phyloP scores from a whole-genome alignment of 192 early-diverging fungal genomes.

The Paraglomus occultum region DNA sequence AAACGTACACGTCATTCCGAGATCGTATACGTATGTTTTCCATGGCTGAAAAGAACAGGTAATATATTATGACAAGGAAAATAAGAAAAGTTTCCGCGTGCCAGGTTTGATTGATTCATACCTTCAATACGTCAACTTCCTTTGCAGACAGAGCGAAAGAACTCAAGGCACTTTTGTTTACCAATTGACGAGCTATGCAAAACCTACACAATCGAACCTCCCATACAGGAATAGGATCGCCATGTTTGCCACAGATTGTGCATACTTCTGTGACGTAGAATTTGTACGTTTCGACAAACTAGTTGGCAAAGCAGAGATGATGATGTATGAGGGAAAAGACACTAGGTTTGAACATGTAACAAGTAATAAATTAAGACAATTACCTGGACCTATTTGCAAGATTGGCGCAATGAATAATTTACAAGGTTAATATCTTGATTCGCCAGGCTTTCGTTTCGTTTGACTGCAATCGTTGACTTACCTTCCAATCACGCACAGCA shows the following conservation, averaged over 20 bases:
- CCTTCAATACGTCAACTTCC: slow-evolving; percentile 27
- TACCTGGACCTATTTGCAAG: slow-evolving; percentile 15
- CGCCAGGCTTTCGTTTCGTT: background rate
- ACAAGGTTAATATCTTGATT: background rate
- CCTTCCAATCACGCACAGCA: slow-evolving; percentile 26
- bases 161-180: slow-evolving; percentile 26
- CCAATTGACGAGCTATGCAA: slow-evolving; percentile 24
- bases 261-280: slow-evolving; percentile 28
- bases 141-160: slow-evolving; percentile 14
- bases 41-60: slow-evolving; percentile 1
- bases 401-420: too few relatives aligned
- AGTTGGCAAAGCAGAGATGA: too few relatives aligned
- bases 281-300: slow-evolving; percentile 31
- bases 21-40: slow-evolving; percentile 30
- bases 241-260: slow-evolving; percentile 21
- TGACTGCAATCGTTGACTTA: background rate
- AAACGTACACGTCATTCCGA: slow-evolving; percentile 29
- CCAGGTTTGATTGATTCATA: background rate
- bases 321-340: background rate
- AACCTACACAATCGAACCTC: slow-evolving; percentile 28
- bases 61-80: too few relatives aligned
- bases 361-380: background rate
- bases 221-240: slow-evolving; percentile 31
- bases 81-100: too few relatives aligned
- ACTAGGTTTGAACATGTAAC: background rate